Evolutionary conservation across 768 basidiomycete genomes (phyloP).

Genomic region (Scleroderma bovista): DNA sequence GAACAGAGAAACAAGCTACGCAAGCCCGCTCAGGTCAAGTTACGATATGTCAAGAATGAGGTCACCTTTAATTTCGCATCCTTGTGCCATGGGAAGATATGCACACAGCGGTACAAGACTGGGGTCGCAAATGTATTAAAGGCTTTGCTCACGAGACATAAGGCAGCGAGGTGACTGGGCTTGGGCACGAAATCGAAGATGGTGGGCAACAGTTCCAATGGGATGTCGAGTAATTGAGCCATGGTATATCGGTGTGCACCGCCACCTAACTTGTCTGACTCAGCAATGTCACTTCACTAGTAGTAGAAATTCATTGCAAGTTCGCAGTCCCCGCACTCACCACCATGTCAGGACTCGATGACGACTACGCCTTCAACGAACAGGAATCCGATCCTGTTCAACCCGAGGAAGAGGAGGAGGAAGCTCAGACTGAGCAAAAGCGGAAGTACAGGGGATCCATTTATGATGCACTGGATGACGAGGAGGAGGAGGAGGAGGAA

Average conservation of each 20-base stretch:
- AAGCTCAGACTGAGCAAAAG: slow-evolving; percentile 14
- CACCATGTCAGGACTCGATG: slow-evolving; percentile 40
- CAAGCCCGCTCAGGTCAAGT: not conserved
- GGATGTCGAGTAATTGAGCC: slow-evolving; percentile 50
- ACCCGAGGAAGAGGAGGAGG: slow-evolving; percentile 33
- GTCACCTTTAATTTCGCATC: slow-evolving; percentile 56
- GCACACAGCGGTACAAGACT: slow-evolving; percentile 51
- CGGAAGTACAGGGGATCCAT: slow-evolving; percentile 26
- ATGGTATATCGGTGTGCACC: slow-evolving; percentile 21
- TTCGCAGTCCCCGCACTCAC: too few relatives aligned
- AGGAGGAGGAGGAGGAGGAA: slow-evolving; percentile 52
- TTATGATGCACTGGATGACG: slow-evolving; percentile 40
- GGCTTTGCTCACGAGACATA: slow-evolving; percentile 53
- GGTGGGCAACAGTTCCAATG: slow-evolving; percentile 56
- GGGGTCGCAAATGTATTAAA: slow-evolving; percentile 49
- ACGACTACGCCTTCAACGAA: slow-evolving; percentile 29
- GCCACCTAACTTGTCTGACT: slow-evolving; percentile 17
- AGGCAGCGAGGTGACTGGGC: slow-evolving; percentile 44
- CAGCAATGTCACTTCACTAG: slow-evolving; percentile 22
- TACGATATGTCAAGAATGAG: not conserved
- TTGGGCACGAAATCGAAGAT: slow-evolving; percentile 48
- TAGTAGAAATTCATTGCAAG: too few relatives aligned
- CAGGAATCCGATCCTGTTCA: slow-evolving; percentile 24
- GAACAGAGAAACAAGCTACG: slow-evolving; percentile 58
- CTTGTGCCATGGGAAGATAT: slow-evolving; percentile 68